Percentiles rank a stretch among this genome's conserved stretches.
Conservation (phyloP, 345 rosid genomes). For the Odontarrhena argentea region DNA sequence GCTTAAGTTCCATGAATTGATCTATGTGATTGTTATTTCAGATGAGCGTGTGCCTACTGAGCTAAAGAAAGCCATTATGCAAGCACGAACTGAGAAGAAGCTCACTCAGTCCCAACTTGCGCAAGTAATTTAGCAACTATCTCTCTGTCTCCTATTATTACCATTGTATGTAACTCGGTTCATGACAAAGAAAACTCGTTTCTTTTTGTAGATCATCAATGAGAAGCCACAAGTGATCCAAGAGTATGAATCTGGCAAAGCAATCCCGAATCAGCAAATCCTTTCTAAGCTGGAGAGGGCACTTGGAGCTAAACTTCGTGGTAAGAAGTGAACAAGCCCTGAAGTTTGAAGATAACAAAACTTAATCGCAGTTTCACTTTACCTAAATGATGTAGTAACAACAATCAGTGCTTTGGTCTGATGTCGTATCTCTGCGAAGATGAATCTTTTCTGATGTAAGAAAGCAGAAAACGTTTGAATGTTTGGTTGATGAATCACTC, state of each 20-base stretch:
- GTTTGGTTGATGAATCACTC: constrained; percentile 31
- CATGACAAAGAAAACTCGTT: not conserved
- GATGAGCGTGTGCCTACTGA: constrained; percentile 94
- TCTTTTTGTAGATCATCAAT: constrained; percentile 64
- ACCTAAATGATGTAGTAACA: constrained; percentile 14
- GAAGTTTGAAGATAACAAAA: not conserved
- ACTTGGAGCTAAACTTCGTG: constrained; percentile 85
- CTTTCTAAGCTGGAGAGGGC: constrained; percentile 90
- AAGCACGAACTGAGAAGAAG: constrained; percentile 89
- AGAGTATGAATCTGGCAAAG: constrained; percentile 97
- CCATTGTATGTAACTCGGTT: not conserved
- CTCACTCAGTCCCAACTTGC: constrained; percentile 95
- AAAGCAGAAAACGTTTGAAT: constrained; percentile 31
- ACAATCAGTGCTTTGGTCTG: constrained; percentile 27
- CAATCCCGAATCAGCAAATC: constrained; percentile 94
- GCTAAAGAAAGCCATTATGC: constrained; percentile 87
- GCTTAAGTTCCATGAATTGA: constrained; percentile 12
- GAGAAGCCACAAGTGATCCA: constrained; percentile 96
- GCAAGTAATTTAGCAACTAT: constrained; percentile 49
- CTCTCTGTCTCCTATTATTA: not conserved
- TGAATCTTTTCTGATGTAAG: constrained; percentile 31
- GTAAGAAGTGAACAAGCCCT: constrained; percentile 65
- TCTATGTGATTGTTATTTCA: constrained; percentile 30
- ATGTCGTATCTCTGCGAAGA: constrained; percentile 11
- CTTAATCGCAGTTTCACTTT: constrained; percentile 1